These are phyloP conservation scores for Penicillium verrucosum DNA, from an alignment of 2,329 filamentous ascomycete species.

Conservation along the genomic window DNA sequence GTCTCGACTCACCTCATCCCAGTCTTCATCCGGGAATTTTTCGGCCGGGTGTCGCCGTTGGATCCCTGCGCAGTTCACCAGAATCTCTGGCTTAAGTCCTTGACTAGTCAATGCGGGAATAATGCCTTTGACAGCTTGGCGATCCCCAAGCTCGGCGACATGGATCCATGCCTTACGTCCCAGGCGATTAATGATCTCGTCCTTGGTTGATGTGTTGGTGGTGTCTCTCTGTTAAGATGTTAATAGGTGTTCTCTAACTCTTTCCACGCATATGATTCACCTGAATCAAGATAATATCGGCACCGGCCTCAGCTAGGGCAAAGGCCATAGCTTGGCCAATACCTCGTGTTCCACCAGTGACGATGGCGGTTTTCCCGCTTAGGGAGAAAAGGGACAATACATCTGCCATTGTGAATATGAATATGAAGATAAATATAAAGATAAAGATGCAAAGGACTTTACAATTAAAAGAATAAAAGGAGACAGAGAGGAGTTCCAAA, in stretches of 20 bases:
- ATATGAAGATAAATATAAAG: background rate
- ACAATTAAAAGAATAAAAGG: background rate
- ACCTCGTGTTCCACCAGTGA: conserved; percentile 49
- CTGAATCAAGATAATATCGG: conserved; percentile 46
- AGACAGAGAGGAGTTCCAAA: background rate
- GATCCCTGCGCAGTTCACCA: conserved; percentile 84
- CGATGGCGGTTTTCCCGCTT: conserved; percentile 43
- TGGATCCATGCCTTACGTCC: conserved; percentile 44
- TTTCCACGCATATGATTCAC: conserved; percentile 18
- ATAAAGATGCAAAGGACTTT: background rate
- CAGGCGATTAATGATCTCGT: conserved; percentile 41
- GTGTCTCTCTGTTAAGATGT: conserved; percentile 49
- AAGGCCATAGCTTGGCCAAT: conserved; percentile 49
- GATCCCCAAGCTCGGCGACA: conserved; percentile 44
- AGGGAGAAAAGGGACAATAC: conserved; percentile 39
- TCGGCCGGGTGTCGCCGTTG: conserved; percentile 74
- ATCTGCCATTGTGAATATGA: conserved; percentile 24
- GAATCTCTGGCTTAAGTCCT: conserved; percentile 65
- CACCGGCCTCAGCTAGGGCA: conserved; percentile 47
- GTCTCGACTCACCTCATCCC: conserved; percentile 58
- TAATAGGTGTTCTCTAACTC: background rate
- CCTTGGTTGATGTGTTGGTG: conserved; percentile 43
- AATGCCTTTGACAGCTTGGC: conserved; percentile 40
- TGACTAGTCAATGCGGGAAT: conserved; percentile 39
- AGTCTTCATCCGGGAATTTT: conserved; percentile 72